phyloP scores from a whole-genome alignment of 495 filamentous ascomycete genomes.

The Penicillium longicatenatum region DNA sequence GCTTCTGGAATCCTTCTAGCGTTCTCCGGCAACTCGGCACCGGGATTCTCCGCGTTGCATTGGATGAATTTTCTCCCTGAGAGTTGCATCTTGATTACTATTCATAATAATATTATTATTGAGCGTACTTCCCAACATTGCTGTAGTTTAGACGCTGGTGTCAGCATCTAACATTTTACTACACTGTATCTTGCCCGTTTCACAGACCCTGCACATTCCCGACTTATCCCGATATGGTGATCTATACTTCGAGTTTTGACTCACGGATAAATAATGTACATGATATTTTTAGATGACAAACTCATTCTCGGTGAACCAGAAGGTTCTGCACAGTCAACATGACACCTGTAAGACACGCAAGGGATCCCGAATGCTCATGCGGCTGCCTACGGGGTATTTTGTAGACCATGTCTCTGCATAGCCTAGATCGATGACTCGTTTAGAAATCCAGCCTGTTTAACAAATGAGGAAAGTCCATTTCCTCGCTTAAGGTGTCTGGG shows the following conservation, averaged over 20 bases:
- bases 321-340: conserved; percentile 7
- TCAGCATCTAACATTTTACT: background rate
- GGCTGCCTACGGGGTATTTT: conserved; percentile 5
- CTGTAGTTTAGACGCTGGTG: conserved; percentile 2
- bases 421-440: background rate
- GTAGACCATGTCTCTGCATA: background rate
- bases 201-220: conserved; percentile 1
- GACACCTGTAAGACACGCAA: conserved; percentile 9
- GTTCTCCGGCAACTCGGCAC: conserved; percentile 18
- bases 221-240: conserved; percentile 5
- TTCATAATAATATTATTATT: background rate
- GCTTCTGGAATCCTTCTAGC: conserved; percentile 25
- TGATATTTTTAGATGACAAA: background rate
- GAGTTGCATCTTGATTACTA: conserved; percentile 1
- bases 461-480: background rate
- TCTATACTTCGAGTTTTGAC: conserved; percentile 6
- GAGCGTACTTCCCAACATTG: background rate
- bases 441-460: background rate
- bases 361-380: conserved; percentile 8
- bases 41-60: conserved; percentile 19
- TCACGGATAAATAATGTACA: background rate
- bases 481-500: background rate
- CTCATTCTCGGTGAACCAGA: background rate
- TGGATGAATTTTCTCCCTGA: background rate
- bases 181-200: background rate